A percentile compares a stretch with the other conserved stretches of the same genome.
These are phyloP conservation scores for Collybia nuda DNA, from an alignment of 768 basidiomycete species.

Conservation along the genomic window DNA sequence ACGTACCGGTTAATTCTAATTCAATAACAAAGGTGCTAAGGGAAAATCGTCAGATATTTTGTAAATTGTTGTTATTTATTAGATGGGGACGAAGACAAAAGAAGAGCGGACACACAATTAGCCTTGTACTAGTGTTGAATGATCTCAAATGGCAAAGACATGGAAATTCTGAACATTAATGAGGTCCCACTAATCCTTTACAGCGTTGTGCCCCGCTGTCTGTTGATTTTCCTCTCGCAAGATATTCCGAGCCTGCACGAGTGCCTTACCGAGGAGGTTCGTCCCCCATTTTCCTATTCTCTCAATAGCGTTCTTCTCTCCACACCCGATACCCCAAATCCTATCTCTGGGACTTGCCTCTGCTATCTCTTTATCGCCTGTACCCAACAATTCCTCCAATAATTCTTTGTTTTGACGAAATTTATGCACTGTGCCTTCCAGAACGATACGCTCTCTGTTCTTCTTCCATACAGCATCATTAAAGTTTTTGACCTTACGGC, in stretches of 20 bases:
- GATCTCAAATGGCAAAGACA: too few relatives aligned
- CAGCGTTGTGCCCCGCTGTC: too few relatives aligned
- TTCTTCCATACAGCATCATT: conserved; percentile 48
- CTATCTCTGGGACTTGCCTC: conserved; percentile 63
- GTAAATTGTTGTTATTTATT: conserved; percentile 6
- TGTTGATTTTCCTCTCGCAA: conserved; percentile 21
- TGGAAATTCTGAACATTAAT: too few relatives aligned
- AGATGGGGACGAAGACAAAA: background rate
- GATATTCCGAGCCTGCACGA: conserved; percentile 37
- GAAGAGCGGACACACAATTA: background rate
- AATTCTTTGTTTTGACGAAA: conserved; percentile 49
- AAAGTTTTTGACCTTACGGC: conserved; percentile 48
- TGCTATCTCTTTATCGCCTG: conserved; percentile 46
- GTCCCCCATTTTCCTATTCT: conserved; percentile 47
- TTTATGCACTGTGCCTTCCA: conserved; percentile 54
- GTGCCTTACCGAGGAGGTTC: conserved; percentile 53
- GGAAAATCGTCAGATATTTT: conserved; percentile 7
- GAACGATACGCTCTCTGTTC: conserved; percentile 47
- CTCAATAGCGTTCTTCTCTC: conserved; percentile 45
- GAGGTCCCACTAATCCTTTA: too few relatives aligned
- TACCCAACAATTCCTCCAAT: conserved; percentile 39
- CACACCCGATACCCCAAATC: conserved; percentile 64
- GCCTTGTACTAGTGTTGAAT: too few relatives aligned
- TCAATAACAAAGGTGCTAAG: background rate
- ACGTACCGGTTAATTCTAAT: conserved; percentile 7